These are phyloP conservation scores for Cytospora mali DNA, from an alignment of 2,329 filamentous ascomycete species.

Conservation along the genomic window DNA sequence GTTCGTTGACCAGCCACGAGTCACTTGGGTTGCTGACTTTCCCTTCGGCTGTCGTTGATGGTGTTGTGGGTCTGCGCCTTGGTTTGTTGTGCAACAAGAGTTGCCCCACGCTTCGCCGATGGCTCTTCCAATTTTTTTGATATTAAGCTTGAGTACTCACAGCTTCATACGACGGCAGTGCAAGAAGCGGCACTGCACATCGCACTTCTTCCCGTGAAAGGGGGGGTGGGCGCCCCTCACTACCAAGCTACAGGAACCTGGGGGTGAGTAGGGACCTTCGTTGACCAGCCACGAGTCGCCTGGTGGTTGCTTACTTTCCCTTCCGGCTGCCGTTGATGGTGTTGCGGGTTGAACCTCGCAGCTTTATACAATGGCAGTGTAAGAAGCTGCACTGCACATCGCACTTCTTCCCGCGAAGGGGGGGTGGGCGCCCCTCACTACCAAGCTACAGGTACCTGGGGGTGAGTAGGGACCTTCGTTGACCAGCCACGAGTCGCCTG, in stretches of 20 bases:
- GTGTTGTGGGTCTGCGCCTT: too few species aligned
- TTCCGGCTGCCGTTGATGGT: background rate
- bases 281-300: conserved; percentile 1
- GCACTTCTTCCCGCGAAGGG: conserved; percentile 11
- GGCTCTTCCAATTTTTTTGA: too few species aligned
- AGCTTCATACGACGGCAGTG: conserved; percentile 5
- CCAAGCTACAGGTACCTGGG: conserved; percentile 16
- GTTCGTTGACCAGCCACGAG: background rate
- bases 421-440: conserved; percentile 8
- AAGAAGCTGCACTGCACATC: conserved; percentile 15
- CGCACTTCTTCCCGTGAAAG: conserved; percentile 11
- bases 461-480: conserved; percentile 3
- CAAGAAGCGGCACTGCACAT: conserved; percentile 13
- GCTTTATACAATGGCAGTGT: conserved; percentile 4
- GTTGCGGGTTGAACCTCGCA: conserved; percentile 15
- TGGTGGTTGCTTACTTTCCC: background rate
- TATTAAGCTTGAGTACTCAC: background rate
- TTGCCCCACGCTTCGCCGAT: too few species aligned
- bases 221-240: conserved; percentile 7
- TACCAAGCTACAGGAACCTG: conserved; percentile 14
- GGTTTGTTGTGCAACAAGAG: too few species aligned
- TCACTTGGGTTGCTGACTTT: conserved; percentile 3
- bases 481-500: conserved; percentile 4
- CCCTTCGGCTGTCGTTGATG: background rate
- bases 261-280: conserved; percentile 7